Percentiles rank a stretch among this genome's conserved stretches.
These are phyloP conservation scores for Nakazawaea siamensis DNA, from an alignment of 805 yeast genomes.

Conservation along the genomic window DNA sequence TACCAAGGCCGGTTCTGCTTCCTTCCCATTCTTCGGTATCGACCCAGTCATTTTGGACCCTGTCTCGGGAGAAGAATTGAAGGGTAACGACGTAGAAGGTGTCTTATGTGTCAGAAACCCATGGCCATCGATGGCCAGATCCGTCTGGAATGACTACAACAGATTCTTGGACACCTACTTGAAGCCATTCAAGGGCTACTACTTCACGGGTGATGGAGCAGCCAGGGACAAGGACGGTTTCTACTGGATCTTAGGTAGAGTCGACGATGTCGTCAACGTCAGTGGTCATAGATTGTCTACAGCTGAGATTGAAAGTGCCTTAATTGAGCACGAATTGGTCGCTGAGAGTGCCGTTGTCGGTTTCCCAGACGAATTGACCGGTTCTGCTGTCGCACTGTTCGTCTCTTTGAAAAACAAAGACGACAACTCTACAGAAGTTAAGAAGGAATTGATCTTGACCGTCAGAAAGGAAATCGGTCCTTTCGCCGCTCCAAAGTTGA, in stretches of 20 bases:
- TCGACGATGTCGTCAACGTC: conserved; percentile 83
- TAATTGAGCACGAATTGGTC: conserved; percentile 62
- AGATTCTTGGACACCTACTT: conserved; percentile 76
- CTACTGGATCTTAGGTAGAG: conserved; percentile 82
- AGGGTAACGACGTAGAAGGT: conserved; percentile 71
- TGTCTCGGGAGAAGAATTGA: conserved; percentile 59
- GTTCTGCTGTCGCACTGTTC: conserved; percentile 80
- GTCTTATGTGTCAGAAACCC: conserved; percentile 62
- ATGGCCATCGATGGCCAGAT: conserved; percentile 85
- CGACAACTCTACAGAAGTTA: conserved; percentile 43
- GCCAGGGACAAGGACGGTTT: conserved; percentile 80
- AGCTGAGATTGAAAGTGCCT: conserved; percentile 80
- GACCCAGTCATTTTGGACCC: conserved; percentile 70
- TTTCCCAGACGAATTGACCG: conserved; percentile 74
- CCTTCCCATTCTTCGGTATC: conserved; percentile 79
- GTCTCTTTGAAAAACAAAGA: conserved; percentile 59
- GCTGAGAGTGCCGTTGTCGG: conserved; percentile 84
- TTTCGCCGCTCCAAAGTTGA: conserved; percentile 76
- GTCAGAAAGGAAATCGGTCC: conserved; percentile 80
- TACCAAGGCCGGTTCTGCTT: conserved; percentile 80
- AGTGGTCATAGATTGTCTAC: conserved; percentile 86
- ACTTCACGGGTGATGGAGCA: conserved; percentile 88
- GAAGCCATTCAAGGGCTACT: conserved; percentile 73
- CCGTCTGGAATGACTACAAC: conserved; percentile 70
- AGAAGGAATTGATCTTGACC: conserved; percentile 56